Base-by-base conservation (phyloP, 2,329 filamentous ascomycete species). In the Capronia americana region DNA sequence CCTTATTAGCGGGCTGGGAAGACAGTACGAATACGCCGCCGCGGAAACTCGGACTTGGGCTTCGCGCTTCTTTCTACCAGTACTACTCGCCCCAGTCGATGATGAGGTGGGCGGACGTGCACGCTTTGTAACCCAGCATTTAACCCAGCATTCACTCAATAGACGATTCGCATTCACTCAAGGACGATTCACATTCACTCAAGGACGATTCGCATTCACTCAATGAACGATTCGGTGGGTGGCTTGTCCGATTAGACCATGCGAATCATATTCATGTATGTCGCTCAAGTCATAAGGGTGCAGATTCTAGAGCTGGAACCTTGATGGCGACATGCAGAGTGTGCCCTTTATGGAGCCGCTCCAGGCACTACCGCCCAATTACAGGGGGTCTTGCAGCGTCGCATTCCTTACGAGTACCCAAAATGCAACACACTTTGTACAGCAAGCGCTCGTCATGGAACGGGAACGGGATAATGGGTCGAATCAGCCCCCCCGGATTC, bases 331-430 rank as follows among this genome's bases (percentile, higher is more conserved):
- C 20, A 32, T 51, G 57, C 57, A 60, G 8, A 32, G 26, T 8
- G 41, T 60, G 57, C 57, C 57, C 57, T 60, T 60, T 60, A 60
- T 60, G 57, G 57, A 34, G 44, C 44, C 38, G 6, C 38, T 17
- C 24, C 44, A 7, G 38, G 24, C 41, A 48, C 20, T 8, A 4
- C 26, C 26, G 10, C 20, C 58, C 58, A 61, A 61, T 61, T 53
- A 46, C 46, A 26, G 26, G 58, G 17, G 30, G 7, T 14, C 10
- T 10, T 26, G n/a, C 46, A 61, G 58, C 20, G 58, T 61, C 32
- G 48, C 26, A 61, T 61, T 53, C 46, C 30, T 8, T 17, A 28
- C 24, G 4, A 28, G 53, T 12, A 32, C 53, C 11, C 44, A 20
- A 20, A 32, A 60, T 60, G 57, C 57, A 60, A 60, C 57, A 12